A percentile compares a stretch with the other conserved stretches of the same genome.
Conservation (phyloP, 805 yeast genomes). For the Kodamaea kaohsiungensis region DNA sequence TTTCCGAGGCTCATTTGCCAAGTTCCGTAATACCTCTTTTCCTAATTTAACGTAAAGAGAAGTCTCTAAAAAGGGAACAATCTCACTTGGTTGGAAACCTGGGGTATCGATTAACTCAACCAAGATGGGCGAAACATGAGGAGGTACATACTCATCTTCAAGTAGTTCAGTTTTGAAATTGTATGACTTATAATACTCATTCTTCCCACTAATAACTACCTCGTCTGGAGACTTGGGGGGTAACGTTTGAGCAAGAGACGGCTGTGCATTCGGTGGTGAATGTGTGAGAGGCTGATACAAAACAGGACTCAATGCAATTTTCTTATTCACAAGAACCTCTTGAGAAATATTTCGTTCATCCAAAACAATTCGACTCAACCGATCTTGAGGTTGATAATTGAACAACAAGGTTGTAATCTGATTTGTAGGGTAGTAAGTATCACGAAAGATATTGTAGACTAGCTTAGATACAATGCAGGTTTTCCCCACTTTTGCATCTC, state of each 20-base stretch:
- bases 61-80: constrained; percentile 76
- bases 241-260: not conserved
- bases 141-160: constrained; percentile 32
- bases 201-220: constrained; percentile 15
- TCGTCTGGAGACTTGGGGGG: constrained; percentile 3
- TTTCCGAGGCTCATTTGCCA: constrained; percentile 62
- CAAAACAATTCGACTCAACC: constrained; percentile 20
- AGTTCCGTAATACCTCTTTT: constrained; percentile 55
- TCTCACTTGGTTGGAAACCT: constrained; percentile 61
- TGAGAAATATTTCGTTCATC: constrained; percentile 23
- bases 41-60: constrained; percentile 65
- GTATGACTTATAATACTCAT: constrained; percentile 23
- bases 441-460: constrained; percentile 51
- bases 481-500: constrained; percentile 61
- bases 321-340: constrained; percentile 9
- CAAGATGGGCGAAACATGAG: constrained; percentile 57
- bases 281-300: constrained; percentile 23
- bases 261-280: constrained; percentile 1
- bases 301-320: constrained; percentile 31
- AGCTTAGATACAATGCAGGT: constrained; percentile 55
- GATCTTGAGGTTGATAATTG: constrained; percentile 47
- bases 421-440: constrained; percentile 75
- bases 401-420: constrained; percentile 59
- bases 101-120: constrained; percentile 77
- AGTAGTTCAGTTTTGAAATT: constrained; percentile 9